A percentile compares a stretch with the other conserved stretches of the same genome.
phyloP scores from a whole-genome alignment of 1,284 basidiomycete species.

The Naganishia sp. region DNA sequence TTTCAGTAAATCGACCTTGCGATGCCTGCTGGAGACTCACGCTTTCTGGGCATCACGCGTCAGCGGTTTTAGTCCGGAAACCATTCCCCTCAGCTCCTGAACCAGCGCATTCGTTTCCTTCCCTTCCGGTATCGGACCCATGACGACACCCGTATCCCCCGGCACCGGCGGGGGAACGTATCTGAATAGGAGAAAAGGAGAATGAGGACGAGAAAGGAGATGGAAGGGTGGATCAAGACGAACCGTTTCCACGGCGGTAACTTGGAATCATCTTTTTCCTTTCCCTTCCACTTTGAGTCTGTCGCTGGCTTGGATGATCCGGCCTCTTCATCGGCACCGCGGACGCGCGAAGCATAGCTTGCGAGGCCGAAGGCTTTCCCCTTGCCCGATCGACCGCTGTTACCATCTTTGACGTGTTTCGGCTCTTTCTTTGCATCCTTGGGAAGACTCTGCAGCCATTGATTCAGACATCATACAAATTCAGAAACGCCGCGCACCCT shows the following conservation, averaged over 20 bases:
- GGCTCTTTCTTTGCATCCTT: constrained; percentile 28
- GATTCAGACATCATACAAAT: not conserved
- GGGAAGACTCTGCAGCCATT: constrained; percentile 7
- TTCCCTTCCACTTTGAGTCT: constrained; percentile 22
- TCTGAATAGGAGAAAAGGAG: constrained; percentile 11
- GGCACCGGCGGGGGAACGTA: constrained; percentile 34
- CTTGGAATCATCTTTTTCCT: constrained; percentile 24
- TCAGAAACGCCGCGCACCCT: not conserved
- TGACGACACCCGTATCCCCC: constrained; percentile 18
- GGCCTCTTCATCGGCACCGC: not conserved
- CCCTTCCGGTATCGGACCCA: constrained; percentile 38
- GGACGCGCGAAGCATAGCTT: constrained; percentile 15
- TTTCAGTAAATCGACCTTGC: not conserved
- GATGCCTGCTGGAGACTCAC: constrained; percentile 7
- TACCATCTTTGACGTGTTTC: constrained; percentile 12
- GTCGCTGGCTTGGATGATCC: not conserved
- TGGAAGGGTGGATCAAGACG: constrained; percentile 23
- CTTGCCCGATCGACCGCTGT: constrained; percentile 4
- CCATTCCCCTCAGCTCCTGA: constrained; percentile 48
- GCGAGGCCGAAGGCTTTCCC: constrained; percentile 14
- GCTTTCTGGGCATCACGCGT: constrained; percentile 24
- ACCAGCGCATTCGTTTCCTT: constrained; percentile 41
- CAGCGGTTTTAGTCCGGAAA: constrained; percentile 39
- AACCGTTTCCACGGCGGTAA: constrained; percentile 12
- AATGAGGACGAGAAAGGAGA: constrained; percentile 25